These are phyloP conservation scores for Waltergamsia citrina DNA, from an alignment of 2,329 filamentous ascomycete species.

Conservation along the genomic window DNA sequence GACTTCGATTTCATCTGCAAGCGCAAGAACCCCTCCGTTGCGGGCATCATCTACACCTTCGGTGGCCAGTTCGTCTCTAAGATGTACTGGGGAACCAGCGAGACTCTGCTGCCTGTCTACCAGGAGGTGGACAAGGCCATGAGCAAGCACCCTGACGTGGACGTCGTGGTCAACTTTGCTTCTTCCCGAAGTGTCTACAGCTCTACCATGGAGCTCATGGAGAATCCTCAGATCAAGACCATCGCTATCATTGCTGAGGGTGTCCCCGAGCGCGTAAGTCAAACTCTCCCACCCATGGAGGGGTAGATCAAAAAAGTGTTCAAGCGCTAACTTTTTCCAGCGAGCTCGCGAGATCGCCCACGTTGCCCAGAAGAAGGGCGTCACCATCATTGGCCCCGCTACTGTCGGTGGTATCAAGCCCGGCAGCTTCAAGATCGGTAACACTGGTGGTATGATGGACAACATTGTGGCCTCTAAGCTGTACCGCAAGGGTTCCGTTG, in stretches of 20 bases:
- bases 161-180: constrained; percentile 98
- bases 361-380: constrained; percentile 94
- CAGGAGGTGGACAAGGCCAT: constrained; percentile 88
- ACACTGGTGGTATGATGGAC: constrained; percentile 99
- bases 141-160: constrained; percentile 92
- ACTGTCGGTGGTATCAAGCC: constrained; percentile 99
- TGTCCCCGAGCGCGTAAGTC: constrained; percentile 88
- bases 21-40: constrained; percentile 89
- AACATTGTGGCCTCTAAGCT: constrained; percentile 99
- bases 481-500: constrained; percentile 97
- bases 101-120: constrained; percentile 97
- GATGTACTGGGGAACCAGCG: constrained; percentile 99
- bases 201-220: constrained; percentile 98
- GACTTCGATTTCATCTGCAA: constrained; percentile 99
- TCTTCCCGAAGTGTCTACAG: constrained; percentile 97
- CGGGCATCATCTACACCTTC: constrained; percentile 99
- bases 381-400: constrained; percentile 97
- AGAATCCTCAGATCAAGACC: constrained; percentile 92
- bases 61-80: constrained; percentile 99
- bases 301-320: not conserved
- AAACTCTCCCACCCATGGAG: too few relatives aligned
- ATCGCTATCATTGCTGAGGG: constrained; percentile 99
- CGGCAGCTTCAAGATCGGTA: constrained; percentile 98
- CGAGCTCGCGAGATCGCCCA: constrained; percentile 97
- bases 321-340: constrained; percentile 33